These are phyloP conservation scores for Tolypocladium album DNA, from an alignment of 2,329 filamentous ascomycete species.

Conservation along the genomic window DNA sequence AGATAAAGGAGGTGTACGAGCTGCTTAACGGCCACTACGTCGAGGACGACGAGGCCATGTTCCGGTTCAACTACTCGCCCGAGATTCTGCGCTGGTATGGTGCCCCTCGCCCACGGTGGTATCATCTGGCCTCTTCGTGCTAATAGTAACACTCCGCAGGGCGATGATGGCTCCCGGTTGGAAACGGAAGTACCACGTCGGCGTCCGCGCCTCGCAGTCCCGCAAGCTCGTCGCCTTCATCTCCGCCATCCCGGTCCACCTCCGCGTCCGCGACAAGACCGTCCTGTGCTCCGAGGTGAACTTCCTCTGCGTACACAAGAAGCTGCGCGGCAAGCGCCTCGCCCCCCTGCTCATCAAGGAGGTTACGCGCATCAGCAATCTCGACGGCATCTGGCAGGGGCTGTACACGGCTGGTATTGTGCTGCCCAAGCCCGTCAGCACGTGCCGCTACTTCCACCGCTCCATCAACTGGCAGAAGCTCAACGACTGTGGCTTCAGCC, in stretches of 20 bases:
- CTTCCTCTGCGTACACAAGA: constrained; percentile 97
- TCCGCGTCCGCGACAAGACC: constrained; percentile 67
- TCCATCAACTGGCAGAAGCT: constrained; percentile 93
- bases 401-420: constrained; percentile 92
- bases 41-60: constrained; percentile 93
- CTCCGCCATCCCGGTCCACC: constrained; percentile 76
- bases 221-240: constrained; percentile 91
- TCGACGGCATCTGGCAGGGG: constrained; percentile 81
- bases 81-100: constrained; percentile 79
- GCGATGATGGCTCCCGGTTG: constrained; percentile 91
- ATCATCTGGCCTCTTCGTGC: neutral
- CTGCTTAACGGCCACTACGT: constrained; percentile 91
- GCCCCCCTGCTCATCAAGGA: constrained; percentile 95
- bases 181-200: constrained; percentile 90
- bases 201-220: constrained; percentile 74
- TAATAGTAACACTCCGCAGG: constrained; percentile 38
- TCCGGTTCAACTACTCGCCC: constrained; percentile 90
- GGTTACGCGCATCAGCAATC: constrained; percentile 84
- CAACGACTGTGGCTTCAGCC: constrained; percentile 89
- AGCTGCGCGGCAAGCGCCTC: constrained; percentile 84
- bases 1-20: constrained; percentile 85
- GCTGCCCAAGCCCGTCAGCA: constrained; percentile 83
- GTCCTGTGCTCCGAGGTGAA: constrained; percentile 88
- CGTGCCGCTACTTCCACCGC: constrained; percentile 91
- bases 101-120: neutral